Evolutionary conservation across 192 early-diverging fungal species (phyloP), one percentile per base, ranked within the genome.

Genomic region (Coemansia sp.): DNA sequence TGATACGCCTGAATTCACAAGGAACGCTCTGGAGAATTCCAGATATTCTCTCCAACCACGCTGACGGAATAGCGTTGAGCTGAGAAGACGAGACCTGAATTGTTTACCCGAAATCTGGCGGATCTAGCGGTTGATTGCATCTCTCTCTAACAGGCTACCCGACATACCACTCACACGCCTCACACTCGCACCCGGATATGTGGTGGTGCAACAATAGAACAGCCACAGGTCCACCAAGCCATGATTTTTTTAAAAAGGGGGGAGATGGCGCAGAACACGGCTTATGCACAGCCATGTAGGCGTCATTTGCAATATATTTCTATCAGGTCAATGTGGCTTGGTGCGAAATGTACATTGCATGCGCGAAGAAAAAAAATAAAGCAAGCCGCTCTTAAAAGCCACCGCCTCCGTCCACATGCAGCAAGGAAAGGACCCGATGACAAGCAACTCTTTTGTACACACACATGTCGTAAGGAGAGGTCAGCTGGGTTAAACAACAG

Each of bases 281-380:
- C 27, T 13, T 34, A 58, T 58, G 55, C 55, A 58, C 55, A n/a
- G 15, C 55, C 55, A 58, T 58, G 55, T 58, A 31, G 29, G 55
- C 55, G 55, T 58, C 55, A 58, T 58, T 58, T 58, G 55, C 55
- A 31, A 58, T 58, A 17, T 17, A 34, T 55, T 29, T 55, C 24
- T 55, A 19, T 55, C 24, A 4, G 29, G 15, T 15, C 15, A 31
- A 31, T n/a, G 55, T 58, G 55, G 55, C 55, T 58, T 58, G 55
- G 55, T 58, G 55, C 13, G 31, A 34, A 58, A 32, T 8, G 15
- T 27, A 13, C 29, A 17, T 4, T 4, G 29, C 55, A 58, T 58
- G 55, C 15, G 27, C 11, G 55, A 3, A n/a, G 27, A 56, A 13
- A 31, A 19, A 55, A 46, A 56, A 12, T 15, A 2, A 55, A 46